Conservation (phyloP, 371 early-diverging fungal species). For the Cokeromyces recurvatus region DNA sequence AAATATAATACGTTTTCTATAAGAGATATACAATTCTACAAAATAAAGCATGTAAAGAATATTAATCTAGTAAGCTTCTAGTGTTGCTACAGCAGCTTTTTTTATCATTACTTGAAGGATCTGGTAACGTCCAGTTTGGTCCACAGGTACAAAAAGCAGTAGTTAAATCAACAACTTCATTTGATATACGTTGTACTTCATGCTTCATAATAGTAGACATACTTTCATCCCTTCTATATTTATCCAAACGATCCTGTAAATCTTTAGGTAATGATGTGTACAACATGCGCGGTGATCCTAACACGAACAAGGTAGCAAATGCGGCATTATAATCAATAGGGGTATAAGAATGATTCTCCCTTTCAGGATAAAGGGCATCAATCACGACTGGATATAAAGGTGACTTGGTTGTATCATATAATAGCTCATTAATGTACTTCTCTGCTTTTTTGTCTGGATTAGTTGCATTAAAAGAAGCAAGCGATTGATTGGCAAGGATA, state of each 20-base stretch:
- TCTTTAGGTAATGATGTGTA: conserved; percentile 26
- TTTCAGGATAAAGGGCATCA: conserved; percentile 31
- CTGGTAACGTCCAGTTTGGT: conserved; percentile 18
- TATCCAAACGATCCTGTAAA: conserved; percentile 18
- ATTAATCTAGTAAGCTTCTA: no score
- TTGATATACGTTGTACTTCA: conserved; percentile 25
- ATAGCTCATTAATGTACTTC: conserved; percentile 31
- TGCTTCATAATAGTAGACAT: conserved; percentile 18
- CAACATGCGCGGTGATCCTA: conserved; percentile 27
- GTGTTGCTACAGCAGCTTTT: no score
- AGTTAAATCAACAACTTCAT: conserved; percentile 23
- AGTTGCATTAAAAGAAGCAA: conserved; percentile 22
- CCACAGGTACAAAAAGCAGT: conserved; percentile 27
- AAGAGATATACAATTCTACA: no score
- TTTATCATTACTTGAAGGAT: no score
- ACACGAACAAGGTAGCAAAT: conserved; percentile 28
- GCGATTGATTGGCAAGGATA: conserved; percentile 38
- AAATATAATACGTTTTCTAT: no score
- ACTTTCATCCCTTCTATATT: conserved; percentile 14
- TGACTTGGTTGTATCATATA: conserved; percentile 37
- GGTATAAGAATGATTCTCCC: conserved; percentile 14
- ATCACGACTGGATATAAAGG: conserved; percentile 42
- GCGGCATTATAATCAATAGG: conserved; percentile 21
- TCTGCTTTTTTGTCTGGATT: conserved; percentile 22
- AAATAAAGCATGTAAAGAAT: no score